Evolutionary conservation across 1,284 basidiomycete species (phyloP).

Genomic region (Irpex sp.): DNA sequence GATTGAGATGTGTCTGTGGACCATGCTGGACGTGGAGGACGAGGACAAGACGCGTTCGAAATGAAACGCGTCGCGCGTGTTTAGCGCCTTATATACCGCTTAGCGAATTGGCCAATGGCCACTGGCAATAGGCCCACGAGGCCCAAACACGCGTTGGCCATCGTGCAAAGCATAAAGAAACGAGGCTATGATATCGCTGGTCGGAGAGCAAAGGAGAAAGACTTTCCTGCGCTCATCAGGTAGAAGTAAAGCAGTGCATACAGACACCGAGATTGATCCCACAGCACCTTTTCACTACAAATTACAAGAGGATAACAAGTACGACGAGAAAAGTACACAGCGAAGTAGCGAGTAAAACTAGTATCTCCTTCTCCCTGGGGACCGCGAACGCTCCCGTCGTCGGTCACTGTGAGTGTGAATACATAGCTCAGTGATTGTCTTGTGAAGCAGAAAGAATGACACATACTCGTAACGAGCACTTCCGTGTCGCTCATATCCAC

Average conservation of each 20-base stretch:
- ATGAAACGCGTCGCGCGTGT: constrained; percentile 1
- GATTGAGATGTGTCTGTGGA: constrained; percentile 30
- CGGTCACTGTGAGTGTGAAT: constrained; percentile 18
- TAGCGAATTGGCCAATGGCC: neutral
- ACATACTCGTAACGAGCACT: constrained; percentile 74
- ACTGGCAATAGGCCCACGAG: neutral
- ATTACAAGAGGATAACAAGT: neutral
- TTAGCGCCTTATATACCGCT: neutral
- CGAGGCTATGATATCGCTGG: neutral
- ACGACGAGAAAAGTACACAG: neutral
- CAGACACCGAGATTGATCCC: neutral
- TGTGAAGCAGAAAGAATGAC: constrained; percentile 5
- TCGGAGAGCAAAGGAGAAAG: neutral
- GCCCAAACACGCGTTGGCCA: neutral
- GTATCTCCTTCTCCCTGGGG: constrained; percentile 67
- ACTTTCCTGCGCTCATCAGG: neutral
- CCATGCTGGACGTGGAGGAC: constrained; percentile 23
- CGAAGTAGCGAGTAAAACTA: constrained; percentile 28
- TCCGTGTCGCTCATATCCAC: constrained; percentile 62
- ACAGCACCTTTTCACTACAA: neutral
- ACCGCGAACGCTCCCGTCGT: constrained; percentile 68
- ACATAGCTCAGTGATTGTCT: constrained; percentile 5
- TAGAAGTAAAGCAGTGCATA: neutral
- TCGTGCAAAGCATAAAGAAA: neutral
- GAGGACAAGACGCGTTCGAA: neutral